Evolutionary conservation across 2,329 filamentous ascomycete genomes (phyloP).

Genomic region (Cercospora sojina): DNA sequence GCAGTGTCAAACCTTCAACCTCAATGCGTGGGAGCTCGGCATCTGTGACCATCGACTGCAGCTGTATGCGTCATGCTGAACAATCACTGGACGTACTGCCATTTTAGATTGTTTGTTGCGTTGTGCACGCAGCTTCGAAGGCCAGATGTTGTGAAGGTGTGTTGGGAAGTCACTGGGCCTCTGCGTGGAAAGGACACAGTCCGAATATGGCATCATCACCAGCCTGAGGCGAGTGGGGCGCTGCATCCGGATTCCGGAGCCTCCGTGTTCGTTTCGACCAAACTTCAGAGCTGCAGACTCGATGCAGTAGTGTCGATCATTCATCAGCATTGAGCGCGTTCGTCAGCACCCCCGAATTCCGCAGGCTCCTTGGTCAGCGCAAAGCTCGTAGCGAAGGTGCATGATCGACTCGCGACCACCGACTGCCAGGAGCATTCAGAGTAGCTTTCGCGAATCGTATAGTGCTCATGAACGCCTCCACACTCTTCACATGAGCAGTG

Average conservation of each 20-base stretch:
- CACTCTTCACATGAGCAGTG: background rate
- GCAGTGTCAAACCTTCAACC: background rate
- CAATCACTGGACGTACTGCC: background rate
- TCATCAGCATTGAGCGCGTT: background rate
- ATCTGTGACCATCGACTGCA: background rate
- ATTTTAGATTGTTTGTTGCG: background rate
- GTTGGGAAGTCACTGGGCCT: background rate
- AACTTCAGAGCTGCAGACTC: slow-evolving; percentile 1
- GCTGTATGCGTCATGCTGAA: background rate
- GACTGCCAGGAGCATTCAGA: background rate
- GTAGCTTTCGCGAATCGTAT: background rate
- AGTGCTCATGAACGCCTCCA: background rate
- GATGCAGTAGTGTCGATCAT: background rate
- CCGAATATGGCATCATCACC: background rate
- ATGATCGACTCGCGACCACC: background rate
- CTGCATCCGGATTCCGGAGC: background rate
- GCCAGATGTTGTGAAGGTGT: background rate
- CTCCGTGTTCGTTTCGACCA: slow-evolving; percentile 1
- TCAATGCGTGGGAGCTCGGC: background rate
- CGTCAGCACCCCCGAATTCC: background rate
- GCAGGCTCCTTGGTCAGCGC: background rate
- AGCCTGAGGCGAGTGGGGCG: background rate
- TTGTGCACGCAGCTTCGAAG: background rate
- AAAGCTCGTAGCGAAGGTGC: background rate
- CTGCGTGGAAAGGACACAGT: background rate